Base-by-base conservation (phyloP, 352 stramenopile species). In the Chrysophaeum taylorii region DNA sequence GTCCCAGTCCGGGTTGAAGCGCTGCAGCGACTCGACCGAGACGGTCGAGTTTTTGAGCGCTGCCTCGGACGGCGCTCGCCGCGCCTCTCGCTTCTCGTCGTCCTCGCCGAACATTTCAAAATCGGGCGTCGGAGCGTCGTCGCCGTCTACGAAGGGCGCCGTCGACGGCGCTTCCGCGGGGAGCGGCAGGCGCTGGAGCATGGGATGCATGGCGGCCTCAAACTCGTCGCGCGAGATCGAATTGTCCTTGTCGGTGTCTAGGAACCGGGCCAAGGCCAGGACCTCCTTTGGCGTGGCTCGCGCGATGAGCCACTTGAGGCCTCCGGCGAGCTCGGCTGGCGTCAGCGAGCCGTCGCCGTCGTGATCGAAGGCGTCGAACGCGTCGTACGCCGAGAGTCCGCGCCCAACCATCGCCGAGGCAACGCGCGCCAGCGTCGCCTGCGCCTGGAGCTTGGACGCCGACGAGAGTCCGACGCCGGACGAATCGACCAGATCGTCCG, bases 171-270 rank as follows among this genome's bases (percentile, higher is more conserved):
- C 31, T 2, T 31, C 2, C 4, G 35, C 33, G 33, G 57, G 2
- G 33, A 9, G 12, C 57, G 31, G 31, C 35, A 36, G 57, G 2
- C 33, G 12, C 16, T 2, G 57, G 36, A 45, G 18, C 2, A 45
- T 4, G 2, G 57, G 2, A 2, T 62, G 79, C 67, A 95, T 85
- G 39, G 88, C 89, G 53, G 76, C 45, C 70, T 93, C 92, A 82
- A 94, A 96, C 75, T 94, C 87, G n/a, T 91, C 86, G 52, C 92
- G 82, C 70, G 85, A 91, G 43, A 96, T 88, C 60, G 84, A 87
- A 57, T 87, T 86, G 77, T 96, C 89, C 25, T 75, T 79, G 69
- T 94, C 84, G 66, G 90, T 84, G 73, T 94, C 88, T 14, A 96
- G 39, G 66, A 90, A 85, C 60, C 82, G 82, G 73, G 93, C 90